These are phyloP conservation scores for Saksenaea oblongispora DNA, from an alignment of 371 early-diverging fungal species.

Conservation along the genomic window DNA sequence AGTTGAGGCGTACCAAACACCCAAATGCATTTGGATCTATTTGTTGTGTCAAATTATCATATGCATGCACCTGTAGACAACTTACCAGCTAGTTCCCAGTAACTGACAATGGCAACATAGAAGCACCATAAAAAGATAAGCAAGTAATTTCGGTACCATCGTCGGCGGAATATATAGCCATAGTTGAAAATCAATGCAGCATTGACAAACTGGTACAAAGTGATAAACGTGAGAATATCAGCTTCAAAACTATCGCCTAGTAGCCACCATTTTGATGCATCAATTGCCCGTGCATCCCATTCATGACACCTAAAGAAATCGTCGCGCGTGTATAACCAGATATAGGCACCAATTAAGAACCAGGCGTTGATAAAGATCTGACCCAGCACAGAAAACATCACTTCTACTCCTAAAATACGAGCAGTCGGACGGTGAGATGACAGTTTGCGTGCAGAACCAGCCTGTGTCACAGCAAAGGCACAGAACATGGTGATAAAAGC, in stretches of 20 bases:
- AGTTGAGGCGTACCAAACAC: slow-evolving; percentile 74
- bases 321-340: slow-evolving; percentile 60
- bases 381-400: slow-evolving; percentile 64
- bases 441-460: slow-evolving; percentile 53
- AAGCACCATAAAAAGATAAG: slow-evolving; percentile 56
- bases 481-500: slow-evolving; percentile 66
- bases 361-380: slow-evolving; percentile 65
- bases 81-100: slow-evolving; percentile 60
- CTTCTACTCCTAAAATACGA: slow-evolving; percentile 70
- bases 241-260: slow-evolving; percentile 81
- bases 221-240: slow-evolving; percentile 53
- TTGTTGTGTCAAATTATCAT: too few relatives aligned
- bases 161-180: slow-evolving; percentile 60
- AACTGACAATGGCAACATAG: slow-evolving; percentile 60
- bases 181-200: slow-evolving; percentile 68
- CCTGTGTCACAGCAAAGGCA: slow-evolving; percentile 68
- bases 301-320: slow-evolving; percentile 72
- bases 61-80: too few relatives aligned
- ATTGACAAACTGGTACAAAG: slow-evolving; percentile 62
- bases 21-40: slow-evolving; percentile 71
- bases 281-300: slow-evolving; percentile 63
- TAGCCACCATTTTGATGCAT: slow-evolving; percentile 76
- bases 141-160: slow-evolving; percentile 63
- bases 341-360: slow-evolving; percentile 53
- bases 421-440: slow-evolving; percentile 71